These are phyloP conservation scores for Metroxylon sagu DNA, from an alignment of 176 grass and related monocot species.

Conservation along the genomic window DNA sequence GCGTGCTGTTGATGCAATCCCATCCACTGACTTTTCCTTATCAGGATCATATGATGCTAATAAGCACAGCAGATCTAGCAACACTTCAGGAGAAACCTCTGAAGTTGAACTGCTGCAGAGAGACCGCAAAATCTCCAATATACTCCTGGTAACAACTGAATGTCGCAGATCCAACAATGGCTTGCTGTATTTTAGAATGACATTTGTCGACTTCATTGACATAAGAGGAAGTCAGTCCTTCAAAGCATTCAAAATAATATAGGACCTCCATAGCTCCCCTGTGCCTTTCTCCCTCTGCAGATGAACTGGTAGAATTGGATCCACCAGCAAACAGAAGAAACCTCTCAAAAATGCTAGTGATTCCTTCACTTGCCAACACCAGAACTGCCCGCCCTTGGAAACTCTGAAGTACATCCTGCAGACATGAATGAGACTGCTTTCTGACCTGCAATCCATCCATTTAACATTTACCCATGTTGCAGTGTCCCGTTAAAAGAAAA, in stretches of 20 bases:
- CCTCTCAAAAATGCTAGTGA: constrained; percentile 57
- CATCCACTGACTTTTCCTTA: constrained; percentile 70
- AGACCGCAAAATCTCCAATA: constrained; percentile 72
- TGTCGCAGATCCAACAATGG: constrained; percentile 53
- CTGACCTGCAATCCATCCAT: constrained; percentile 46
- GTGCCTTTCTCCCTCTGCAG: constrained; percentile 36
- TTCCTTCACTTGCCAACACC: constrained; percentile 54
- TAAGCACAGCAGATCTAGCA: constrained; percentile 67
- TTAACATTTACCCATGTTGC: background rate
- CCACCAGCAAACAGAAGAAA: constrained; percentile 83
- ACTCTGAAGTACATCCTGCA: constrained; percentile 55
- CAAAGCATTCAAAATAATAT: constrained; percentile 59
- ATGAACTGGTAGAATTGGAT: constrained; percentile 37
- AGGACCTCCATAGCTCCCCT: constrained; percentile 71
- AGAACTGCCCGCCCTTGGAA: constrained; percentile 55
- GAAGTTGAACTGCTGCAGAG: constrained; percentile 47
- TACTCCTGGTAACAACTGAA: constrained; percentile 48
- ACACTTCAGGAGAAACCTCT: constrained; percentile 45
- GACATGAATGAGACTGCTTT: constrained; percentile 52
- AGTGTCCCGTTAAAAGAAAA: background rate
- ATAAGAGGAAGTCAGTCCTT: constrained; percentile 73
- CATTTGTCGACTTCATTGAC: constrained; percentile 59
- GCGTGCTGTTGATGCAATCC: constrained; percentile 59
- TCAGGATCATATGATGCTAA: constrained; percentile 47
- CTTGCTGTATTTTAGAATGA: constrained; percentile 68